Evolutionary conservation across 164 flowering plant species (phyloP), one percentile per base, ranked within the genome.

Genomic region (Taxillus chinensis): DNA sequence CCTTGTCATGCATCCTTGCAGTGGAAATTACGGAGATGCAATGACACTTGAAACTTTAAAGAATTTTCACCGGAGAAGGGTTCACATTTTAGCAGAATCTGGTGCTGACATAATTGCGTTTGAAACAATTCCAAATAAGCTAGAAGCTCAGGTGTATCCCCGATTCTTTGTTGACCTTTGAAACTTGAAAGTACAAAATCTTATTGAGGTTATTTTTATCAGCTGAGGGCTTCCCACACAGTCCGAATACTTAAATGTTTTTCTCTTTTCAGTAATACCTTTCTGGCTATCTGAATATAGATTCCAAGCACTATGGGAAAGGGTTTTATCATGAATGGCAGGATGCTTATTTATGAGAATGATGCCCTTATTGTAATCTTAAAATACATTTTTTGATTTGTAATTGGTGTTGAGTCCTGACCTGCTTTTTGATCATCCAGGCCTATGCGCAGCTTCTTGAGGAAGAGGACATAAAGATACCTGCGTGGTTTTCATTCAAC

Each of bases 401-500:
- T 12, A 10, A 9, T 11, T 15, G 27, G 49, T n/a, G 43, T 62
- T 57, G 61, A 42, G 15, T 60, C 7, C 6, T 27, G 27, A 27
- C 27, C 27, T 27, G 16, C 6, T 5, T 58, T 43, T 39, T 63
- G 52, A 39, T 55, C 55, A 5, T 59, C 27, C 57, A 68, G 66
- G 66, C 63, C 39, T 68, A 50, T 39, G 62, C 59, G 9, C 60
- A 63, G 63, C 67, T 68, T 43, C 52, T 63, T 15, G 71, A 68
- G 55, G 62, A 45, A 57, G 66, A 62, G 45, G 45, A 62, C 51
- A 46, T 52, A 57, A 51, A 38, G 45, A 53, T 63, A 62, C 98
- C 96, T 38, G 86, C 96, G 7, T 92, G 96, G 96, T 78, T 92
- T 65, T 77, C 93, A 17, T 92, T 92, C 79, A 79, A 49, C 67